Conservation (phyloP, 305 asterid species). For the Solanum chacoense region DNA sequence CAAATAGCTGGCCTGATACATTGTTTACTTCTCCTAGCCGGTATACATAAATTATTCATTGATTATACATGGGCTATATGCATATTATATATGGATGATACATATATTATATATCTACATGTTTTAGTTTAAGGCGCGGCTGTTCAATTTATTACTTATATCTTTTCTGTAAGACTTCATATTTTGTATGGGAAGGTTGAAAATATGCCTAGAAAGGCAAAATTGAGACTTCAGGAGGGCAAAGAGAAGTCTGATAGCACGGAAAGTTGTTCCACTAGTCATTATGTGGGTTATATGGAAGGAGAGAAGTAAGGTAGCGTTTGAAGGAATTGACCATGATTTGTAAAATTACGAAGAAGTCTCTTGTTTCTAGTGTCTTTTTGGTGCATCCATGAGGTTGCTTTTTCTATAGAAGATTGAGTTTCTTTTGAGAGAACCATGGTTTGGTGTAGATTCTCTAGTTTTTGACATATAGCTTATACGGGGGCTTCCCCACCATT, state of each 20-base stretch:
- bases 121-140: not conserved
- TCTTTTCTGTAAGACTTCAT: not conserved
- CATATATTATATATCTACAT: not conserved
- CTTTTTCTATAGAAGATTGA: not conserved
- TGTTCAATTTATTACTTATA: not conserved
- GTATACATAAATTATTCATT: not conserved
- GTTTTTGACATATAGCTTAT: not conserved
- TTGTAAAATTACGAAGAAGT: not conserved
- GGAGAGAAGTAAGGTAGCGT: not conserved
- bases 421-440: not conserved
- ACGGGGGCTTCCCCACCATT: not conserved
- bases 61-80: not conserved
- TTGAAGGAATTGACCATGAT: not conserved
- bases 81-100: not conserved
- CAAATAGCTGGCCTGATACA: not conserved
- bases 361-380: not conserved
- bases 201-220: not conserved
- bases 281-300: not conserved
- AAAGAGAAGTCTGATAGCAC: not conserved
- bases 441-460: not conserved
- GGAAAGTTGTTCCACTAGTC: not conserved
- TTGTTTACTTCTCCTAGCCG: not conserved
- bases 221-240: not conserved
- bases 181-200: not conserved
- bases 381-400: not conserved